Evolutionary conservation across 495 filamentous ascomycete species (phyloP).

Genomic region (Talaromyces wortmannii): DNA sequence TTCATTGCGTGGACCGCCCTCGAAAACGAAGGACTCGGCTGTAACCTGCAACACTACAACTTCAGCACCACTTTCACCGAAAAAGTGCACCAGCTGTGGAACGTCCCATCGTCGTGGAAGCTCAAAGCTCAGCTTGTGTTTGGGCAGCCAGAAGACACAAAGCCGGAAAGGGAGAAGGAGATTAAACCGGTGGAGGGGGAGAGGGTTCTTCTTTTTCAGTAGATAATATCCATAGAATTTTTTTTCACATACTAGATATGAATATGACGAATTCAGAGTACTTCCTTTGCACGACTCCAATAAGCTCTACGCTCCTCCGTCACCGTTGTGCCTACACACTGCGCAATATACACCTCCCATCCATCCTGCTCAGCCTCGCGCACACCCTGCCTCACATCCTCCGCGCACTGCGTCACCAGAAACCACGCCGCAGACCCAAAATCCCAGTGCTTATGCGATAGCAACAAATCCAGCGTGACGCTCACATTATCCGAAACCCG

Average conservation of each 20-base stretch:
- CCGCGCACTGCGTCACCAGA: constrained; percentile 54
- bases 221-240: too few species aligned
- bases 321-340: constrained; percentile 53
- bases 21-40: constrained; percentile 62
- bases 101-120: constrained; percentile 51
- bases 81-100: constrained; percentile 50
- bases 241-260: too few species aligned
- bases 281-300: constrained; percentile 43
- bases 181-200: background rate
- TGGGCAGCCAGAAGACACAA: constrained; percentile 39
- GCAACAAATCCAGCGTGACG: constrained; percentile 51
- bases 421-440: constrained; percentile 77
- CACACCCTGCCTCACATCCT: constrained; percentile 27
- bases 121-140: constrained; percentile 56
- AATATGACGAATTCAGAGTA: background rate
- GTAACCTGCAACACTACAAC: constrained; percentile 74
- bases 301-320: constrained; percentile 43
- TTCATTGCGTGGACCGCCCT: constrained; percentile 57
- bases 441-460: constrained; percentile 49
- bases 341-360: constrained; percentile 53
- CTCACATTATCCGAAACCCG: constrained; percentile 31
- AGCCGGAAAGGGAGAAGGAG: background rate
- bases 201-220: background rate
- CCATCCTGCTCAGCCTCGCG: constrained; percentile 41
- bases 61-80: constrained; percentile 47